phyloP scores from a whole-genome alignment of 345 rosid species.

The Syzygium jambos region DNA sequence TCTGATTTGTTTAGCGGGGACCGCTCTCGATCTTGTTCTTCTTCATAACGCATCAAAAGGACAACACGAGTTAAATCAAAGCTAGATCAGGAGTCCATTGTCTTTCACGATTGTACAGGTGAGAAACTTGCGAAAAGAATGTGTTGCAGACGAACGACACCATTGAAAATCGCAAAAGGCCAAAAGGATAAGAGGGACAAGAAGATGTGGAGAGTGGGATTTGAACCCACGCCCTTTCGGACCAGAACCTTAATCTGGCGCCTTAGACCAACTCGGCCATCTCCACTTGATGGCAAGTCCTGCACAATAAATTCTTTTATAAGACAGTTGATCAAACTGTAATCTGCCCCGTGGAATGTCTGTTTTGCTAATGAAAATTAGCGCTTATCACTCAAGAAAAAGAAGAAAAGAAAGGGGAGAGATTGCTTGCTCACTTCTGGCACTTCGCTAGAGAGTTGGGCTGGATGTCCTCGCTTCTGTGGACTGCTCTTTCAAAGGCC shows the following conservation, averaged over 20 bases:
- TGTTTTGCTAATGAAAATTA: not conserved
- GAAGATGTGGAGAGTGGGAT: conserved; percentile 77
- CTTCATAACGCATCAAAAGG: not conserved
- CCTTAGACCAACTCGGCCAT: conserved; percentile 99
- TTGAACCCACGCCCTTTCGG: conserved; percentile 99
- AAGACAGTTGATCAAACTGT: not conserved
- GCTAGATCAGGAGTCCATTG: not conserved
- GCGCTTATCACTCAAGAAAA: not conserved
- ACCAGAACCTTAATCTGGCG: conserved; percentile 99
- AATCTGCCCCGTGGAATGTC: not conserved
- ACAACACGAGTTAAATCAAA: not conserved
- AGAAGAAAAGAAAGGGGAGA: not conserved
- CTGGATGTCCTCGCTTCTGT: not conserved
- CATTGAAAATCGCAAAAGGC: not conserved
- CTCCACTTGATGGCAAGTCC: conserved; percentile 24
- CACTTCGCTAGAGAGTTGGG: not conserved
- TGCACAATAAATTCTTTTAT: not conserved
- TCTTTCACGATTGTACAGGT: too few species aligned
- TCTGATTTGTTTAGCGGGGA: not conserved
- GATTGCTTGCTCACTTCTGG: not conserved
- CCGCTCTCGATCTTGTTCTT: not conserved
- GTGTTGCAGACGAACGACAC: not conserved
- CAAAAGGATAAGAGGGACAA: not conserved
- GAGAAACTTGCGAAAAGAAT: not conserved
- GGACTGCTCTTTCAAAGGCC: not conserved